Evolutionary conservation across 2,329 filamentous ascomycete species (phyloP), one percentile per base, ranked within the genome.

Genomic region (Exophiala sp.): DNA sequence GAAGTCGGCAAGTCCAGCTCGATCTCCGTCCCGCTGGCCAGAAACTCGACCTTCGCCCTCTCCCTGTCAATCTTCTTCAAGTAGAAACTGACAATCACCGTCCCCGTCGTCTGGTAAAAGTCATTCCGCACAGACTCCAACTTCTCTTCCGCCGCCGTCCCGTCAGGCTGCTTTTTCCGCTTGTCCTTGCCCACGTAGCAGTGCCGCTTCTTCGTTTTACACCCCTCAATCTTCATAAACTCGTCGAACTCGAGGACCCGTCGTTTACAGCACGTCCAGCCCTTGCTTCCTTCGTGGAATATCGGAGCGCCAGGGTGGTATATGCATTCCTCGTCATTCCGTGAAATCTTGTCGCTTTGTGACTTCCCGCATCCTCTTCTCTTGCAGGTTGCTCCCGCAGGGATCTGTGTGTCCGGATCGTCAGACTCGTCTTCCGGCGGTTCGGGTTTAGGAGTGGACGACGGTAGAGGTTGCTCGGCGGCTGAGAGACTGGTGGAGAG

Each of bases 251-350:
- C 94, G 55, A 99, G 75, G 54, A 99, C 94, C 35, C 91, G 82
- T 65, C 90, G 80, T 81, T 97, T 97, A 76, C 94, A 99, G 78
- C 94, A 99, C 55, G 85, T 91, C 80, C 94, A 99, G 1, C 94
- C 94, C 77, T 99, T 99, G 75, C 89, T 95, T 34, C 94, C 94
- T 76, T 99, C 94, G 71, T 99, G 94, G 75, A 99, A 99, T 62
- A 99, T 86, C 20, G 94, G 89, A 18, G 81, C 83, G 3, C 94
- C 94, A 0, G 94, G 91, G 72, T 99, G 94, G 67, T 95, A 86
- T 43, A 89, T 79, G 69, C 94, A 99, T 57, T 83, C 78, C 75
- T 96, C 91, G 1, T 78, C 81, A 32, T 87, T 83, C 61, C 88
- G 77, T 33, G 75, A 71, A 40, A 75, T 68, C 0, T 81, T 81